Base-by-base conservation (phyloP, 2,329 filamentous ascomycete genomes). In the Lecanicillium sp. region DNA sequence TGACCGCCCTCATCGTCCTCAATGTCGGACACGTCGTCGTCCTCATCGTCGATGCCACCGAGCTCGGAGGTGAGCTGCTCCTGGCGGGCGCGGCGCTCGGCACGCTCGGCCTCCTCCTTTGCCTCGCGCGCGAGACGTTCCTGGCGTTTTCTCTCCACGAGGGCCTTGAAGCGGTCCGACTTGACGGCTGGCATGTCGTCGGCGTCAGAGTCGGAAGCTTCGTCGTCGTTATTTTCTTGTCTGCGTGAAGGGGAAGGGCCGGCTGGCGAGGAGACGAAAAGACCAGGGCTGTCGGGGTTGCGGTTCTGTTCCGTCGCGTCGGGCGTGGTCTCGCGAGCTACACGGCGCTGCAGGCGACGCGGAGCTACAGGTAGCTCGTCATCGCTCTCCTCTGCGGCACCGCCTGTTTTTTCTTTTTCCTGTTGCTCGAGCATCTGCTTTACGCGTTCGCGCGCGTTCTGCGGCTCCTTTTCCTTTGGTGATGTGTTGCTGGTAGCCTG, bases 91-190 rank as follows among this genome's bases (percentile, higher is more conserved):
- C 58, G 55, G 35, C 68, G 68, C 52, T 75, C 75, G 17, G 69
- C 67, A 17, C 66, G 67, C 53, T 74, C 71, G 27, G 67, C 70
- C 44, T 73, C 74, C 50, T 77, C 71, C 52, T 76, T 74, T 17
- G 77, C 79, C 57, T 93, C 84, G 44, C 74, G 80, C 4, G 79
- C 84, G 29, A 83, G 68, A 7, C 84, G 77, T 60, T 93, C 84
- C 52, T 83, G 76, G 42, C 83, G 79, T 60, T 91, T 93, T 57
- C 81, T 78, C 38, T 81, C 81, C 10, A 93, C 77, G 0, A 94
- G 77, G 7, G 84, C 85, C 52, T 81, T 72, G 58, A 95, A 83
- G 5, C 84, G 79, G 33, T 78, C 71, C 41, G 80, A 77, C 51
- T 75, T 69, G 46, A 65, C 53, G 10, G 66, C 52, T 5, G 77